A percentile compares a stretch with the other conserved stretches of the same genome.
Conservation (phyloP, 2,329 filamentous ascomycete species). For the Zasmidium angulare region DNA sequence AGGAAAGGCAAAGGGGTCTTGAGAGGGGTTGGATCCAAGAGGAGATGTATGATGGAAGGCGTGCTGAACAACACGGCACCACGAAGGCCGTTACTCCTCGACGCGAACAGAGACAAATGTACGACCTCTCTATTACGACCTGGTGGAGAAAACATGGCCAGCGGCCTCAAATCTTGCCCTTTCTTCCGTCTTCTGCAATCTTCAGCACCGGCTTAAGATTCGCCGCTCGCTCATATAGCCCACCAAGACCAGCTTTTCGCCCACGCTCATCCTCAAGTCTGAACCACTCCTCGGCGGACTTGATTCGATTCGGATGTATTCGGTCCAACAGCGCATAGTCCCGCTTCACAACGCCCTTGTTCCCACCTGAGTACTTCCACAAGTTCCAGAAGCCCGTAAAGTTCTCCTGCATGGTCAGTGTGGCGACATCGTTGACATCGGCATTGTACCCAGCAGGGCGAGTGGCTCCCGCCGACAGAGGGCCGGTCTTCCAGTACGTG, state of each 20-base stretch:
- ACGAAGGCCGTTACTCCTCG: too few species aligned
- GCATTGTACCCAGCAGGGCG: slow-evolving; percentile 42
- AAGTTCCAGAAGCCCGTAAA: slow-evolving; percentile 55
- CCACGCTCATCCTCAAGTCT: slow-evolving; percentile 7
- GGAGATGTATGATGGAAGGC: background rate
- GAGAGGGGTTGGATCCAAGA: too few species aligned
- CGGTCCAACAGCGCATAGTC: slow-evolving; percentile 54
- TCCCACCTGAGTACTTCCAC: slow-evolving; percentile 45
- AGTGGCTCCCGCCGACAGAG: slow-evolving; percentile 44
- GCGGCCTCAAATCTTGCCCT: slow-evolving; percentile 6
- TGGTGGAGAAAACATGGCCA: background rate
- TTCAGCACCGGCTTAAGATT: slow-evolving; percentile 16
- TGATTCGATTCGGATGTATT: slow-evolving; percentile 53
- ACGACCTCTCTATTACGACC: background rate
- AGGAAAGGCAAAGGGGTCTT: background rate
- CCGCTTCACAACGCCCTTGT: slow-evolving; percentile 44
- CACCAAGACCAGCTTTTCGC: slow-evolving; percentile 4
- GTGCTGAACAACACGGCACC: too few species aligned
- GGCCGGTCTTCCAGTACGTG: slow-evolving; percentile 38
- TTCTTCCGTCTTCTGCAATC: slow-evolving; percentile 12
- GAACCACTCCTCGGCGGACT: slow-evolving; percentile 53
- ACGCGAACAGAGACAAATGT: background rate
- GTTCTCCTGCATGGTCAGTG: slow-evolving; percentile 47
- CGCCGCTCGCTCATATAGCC: slow-evolving; percentile 11
- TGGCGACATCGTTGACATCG: slow-evolving; percentile 34